phyloP scores from a whole-genome alignment of 2,329 filamentous ascomycete species.

The Fusarium brachygibbosum region DNA sequence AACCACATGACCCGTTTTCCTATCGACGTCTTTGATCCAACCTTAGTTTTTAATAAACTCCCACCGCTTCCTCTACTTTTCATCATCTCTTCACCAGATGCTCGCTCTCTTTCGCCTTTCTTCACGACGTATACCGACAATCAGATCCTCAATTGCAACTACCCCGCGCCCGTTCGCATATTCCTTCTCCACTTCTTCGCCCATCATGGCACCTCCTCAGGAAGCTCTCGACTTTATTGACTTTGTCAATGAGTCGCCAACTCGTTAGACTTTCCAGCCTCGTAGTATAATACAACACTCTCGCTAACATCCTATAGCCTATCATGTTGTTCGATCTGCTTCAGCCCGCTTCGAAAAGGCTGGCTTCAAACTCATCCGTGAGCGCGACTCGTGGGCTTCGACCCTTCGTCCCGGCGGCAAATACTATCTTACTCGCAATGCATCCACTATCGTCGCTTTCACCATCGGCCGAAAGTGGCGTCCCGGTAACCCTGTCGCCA shows the following conservation, averaged over 20 bases:
- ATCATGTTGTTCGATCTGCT: constrained; percentile 89
- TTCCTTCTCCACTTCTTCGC: constrained; percentile 51
- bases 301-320: constrained; percentile 70
- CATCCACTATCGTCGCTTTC: constrained; percentile 92
- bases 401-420: constrained; percentile 87
- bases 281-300: not conserved
- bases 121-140: constrained; percentile 27
- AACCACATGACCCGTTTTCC: constrained; percentile 40
- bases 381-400: constrained; percentile 89
- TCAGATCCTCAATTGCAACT: constrained; percentile 30
- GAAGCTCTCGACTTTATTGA: constrained; percentile 86
- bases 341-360: constrained; percentile 82
- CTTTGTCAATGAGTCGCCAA: constrained; percentile 95
- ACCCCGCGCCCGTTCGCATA: constrained; percentile 14
- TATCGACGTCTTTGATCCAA: constrained; percentile 25
- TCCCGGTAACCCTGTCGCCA: constrained; percentile 89
- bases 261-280: constrained; percentile 71
- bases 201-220: constrained; percentile 65
- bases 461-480: constrained; percentile 92
- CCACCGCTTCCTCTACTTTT: constrained; percentile 29
- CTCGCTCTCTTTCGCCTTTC: constrained; percentile 35
- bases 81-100: constrained; percentile 37
- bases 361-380: constrained; percentile 89
- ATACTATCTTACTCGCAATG: constrained; percentile 96
- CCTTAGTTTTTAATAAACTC: constrained; percentile 6